These are phyloP conservation scores for Rhodosporidiobolus odoratus DNA, from an alignment of 768 basidiomycete genomes.

Conservation along the genomic window DNA sequence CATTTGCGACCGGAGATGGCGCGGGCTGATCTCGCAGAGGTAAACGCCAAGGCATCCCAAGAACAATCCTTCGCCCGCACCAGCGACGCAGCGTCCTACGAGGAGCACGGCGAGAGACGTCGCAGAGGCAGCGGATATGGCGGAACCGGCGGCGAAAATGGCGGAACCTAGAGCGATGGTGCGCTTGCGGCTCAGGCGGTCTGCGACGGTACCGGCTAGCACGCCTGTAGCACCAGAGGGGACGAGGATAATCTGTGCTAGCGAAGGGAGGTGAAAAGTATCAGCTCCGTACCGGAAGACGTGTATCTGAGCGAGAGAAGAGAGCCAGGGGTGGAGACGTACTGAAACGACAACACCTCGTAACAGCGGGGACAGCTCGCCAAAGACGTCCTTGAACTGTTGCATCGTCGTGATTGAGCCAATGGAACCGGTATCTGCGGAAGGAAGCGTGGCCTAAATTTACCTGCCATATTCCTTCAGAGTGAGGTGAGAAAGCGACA, in stretches of 20 bases:
- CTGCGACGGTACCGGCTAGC: conserved; percentile 50
- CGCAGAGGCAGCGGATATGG: conserved; percentile 39
- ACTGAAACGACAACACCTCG: conserved; percentile 49
- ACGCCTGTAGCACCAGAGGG: conserved; percentile 38
- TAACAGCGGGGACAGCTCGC: conserved; percentile 46
- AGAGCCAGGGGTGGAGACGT: conserved; percentile 14
- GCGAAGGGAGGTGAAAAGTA: neutral
- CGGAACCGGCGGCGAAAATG: conserved; percentile 51
- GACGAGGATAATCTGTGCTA: conserved; percentile 28
- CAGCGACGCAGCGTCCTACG: conserved; percentile 52
- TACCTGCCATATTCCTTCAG: neutral
- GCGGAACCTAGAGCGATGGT: conserved; percentile 51
- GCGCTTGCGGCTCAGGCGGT: conserved; percentile 53
- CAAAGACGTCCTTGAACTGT: conserved; percentile 50
- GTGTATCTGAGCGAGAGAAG: neutral
- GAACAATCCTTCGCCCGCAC: conserved; percentile 40
- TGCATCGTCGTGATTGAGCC: conserved; percentile 51
- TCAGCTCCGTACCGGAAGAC: neutral
- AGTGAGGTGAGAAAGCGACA: neutral
- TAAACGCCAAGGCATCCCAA: conserved; percentile 6
- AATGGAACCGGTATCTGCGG: conserved; percentile 6
- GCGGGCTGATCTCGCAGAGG: conserved; percentile 51
- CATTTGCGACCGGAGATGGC: conserved; percentile 50
- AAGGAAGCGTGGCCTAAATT: neutral
- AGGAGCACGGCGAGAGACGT: conserved; percentile 48